phyloP scores from a whole-genome alignment of 192 early-diverging fungal genomes.

The Linnemannia schmuckeri region DNA sequence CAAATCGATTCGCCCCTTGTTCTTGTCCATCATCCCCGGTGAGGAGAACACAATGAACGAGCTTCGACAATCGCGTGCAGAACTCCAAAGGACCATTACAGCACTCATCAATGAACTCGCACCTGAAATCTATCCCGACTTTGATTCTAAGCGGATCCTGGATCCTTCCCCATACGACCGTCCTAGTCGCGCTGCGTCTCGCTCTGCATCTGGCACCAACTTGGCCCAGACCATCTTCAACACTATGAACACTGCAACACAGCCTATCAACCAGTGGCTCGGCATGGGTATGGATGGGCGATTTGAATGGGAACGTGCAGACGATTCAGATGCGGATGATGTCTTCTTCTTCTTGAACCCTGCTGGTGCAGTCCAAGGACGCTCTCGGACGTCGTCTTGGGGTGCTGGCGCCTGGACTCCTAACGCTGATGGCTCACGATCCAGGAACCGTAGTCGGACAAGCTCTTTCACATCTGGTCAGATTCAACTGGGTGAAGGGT shows the following conservation, averaged over 20 bases:
- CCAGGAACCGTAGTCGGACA: conserved; percentile 60
- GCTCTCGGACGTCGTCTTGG: conserved; percentile 60
- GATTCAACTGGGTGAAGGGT: conserved; percentile 54
- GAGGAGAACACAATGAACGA: conserved; percentile 67
- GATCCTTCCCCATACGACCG: conserved; percentile 51
- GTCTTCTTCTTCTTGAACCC: conserved; percentile 66
- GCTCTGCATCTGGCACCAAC: conserved; percentile 48
- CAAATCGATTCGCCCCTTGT: conserved; percentile 88
- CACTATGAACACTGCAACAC: conserved; percentile 36
- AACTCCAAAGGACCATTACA: conserved; percentile 83
- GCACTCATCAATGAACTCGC: conserved; percentile 88
- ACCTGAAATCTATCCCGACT: conserved; percentile 82
- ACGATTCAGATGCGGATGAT: conserved; percentile 68
- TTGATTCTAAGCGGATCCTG: conserved; percentile 65
- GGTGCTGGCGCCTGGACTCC: conserved; percentile 52
- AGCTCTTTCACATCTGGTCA: conserved; percentile 57
- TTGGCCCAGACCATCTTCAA: conserved; percentile 29
- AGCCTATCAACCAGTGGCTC: conserved; percentile 61
- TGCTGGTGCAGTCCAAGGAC: conserved; percentile 57
- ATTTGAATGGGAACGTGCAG: conserved; percentile 67
- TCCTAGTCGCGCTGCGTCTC: conserved; percentile 35
- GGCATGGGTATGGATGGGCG: conserved; percentile 70
- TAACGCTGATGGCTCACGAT: conserved; percentile 52
- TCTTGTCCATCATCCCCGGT: conserved; percentile 75
- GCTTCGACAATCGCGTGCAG: conserved; percentile 76